Base-by-base conservation (phyloP, 2,329 filamentous ascomycete genomes). In the Penicillium decumbens region DNA sequence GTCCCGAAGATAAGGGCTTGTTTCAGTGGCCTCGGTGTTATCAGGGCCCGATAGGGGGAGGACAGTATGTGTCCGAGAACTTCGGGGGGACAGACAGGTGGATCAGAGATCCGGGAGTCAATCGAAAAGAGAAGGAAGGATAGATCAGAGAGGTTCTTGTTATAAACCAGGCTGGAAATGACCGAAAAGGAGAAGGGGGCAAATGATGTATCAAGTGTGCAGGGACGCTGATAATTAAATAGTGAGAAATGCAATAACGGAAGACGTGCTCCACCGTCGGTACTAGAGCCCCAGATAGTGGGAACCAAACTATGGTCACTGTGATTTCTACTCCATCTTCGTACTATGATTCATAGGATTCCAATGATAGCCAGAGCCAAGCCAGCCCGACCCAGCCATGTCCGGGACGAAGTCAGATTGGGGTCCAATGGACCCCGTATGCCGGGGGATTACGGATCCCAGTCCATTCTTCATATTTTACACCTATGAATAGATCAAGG, bases 191-290 rank as follows among this genome's bases (percentile, higher is more conserved):
- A 50, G 38, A 30, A 44, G 40, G 30, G 30, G 5, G 46, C 35
- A 51, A 41, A 40, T 57, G 59, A 59, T 58, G 47, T 53, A 56
- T 62, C 57, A 39, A 54, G 13, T 7, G 45, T 59, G 57, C 56
- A 61, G 58, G 58, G 57, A 57, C 53, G 38, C 39, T 50, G 52
- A 56, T 56, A 53, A 53, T 59, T 59, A 61, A 60, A 61, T 58
- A 60, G 54, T 40, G 15, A 37, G 39, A 43, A 41, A 41, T 32
- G 44, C 45, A 51, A 15, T 47, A 46, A 51, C 39, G 41, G 35
- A 46, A 10, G 48, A 32, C 52, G 47, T 47, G 54, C 55, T 59
- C 61, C 63, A 63, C 63, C 42, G 6, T 27, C 6, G 49, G 54
- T 51, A 45, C 55, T 59, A 60, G 50, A 57, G 45, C 15, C 25